phyloP scores from a whole-genome alignment of 331 rosid genomes.

The Malus hybrid region DNA sequence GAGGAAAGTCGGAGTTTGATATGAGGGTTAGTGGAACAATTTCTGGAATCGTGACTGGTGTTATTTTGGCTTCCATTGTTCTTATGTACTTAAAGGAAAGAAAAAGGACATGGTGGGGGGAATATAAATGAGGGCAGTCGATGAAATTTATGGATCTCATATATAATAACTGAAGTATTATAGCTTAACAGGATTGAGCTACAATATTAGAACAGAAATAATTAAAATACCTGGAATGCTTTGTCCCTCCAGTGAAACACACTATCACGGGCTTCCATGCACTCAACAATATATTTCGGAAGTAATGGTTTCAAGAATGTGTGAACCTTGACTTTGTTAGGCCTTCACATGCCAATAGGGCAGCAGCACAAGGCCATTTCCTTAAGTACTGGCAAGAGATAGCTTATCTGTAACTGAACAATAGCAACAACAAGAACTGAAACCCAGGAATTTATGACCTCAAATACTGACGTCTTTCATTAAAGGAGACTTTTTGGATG shows the following conservation, averaged over 20 bases:
- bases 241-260: slow-evolving; percentile 52
- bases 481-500: neutral
- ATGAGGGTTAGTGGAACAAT: neutral
- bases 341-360: slow-evolving; percentile 27
- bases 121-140: neutral
- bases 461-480: neutral
- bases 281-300: slow-evolving; percentile 32
- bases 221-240: slow-evolving; percentile 34
- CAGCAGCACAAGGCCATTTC: neutral
- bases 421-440: neutral
- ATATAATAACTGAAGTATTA: neutral
- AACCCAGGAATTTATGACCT: neutral
- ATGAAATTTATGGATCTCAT: neutral
- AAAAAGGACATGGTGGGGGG: neutral
- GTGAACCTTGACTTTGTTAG: slow-evolving; percentile 58
- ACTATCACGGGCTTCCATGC: slow-evolving; percentile 56
- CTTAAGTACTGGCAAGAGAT: neutral
- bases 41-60: neutral
- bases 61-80: neutral
- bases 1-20: neutral
- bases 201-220: neutral
- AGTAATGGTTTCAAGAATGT: slow-evolving; percentile 46
- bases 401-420: neutral
- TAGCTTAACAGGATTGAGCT: neutral
- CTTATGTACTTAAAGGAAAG: neutral